A percentile compares a stretch with the other conserved stretches of the same genome.
These are phyloP conservation scores for Aspergillus sclerotialis DNA, from an alignment of 2,329 filamentous ascomycete genomes.

Conservation along the genomic window DNA sequence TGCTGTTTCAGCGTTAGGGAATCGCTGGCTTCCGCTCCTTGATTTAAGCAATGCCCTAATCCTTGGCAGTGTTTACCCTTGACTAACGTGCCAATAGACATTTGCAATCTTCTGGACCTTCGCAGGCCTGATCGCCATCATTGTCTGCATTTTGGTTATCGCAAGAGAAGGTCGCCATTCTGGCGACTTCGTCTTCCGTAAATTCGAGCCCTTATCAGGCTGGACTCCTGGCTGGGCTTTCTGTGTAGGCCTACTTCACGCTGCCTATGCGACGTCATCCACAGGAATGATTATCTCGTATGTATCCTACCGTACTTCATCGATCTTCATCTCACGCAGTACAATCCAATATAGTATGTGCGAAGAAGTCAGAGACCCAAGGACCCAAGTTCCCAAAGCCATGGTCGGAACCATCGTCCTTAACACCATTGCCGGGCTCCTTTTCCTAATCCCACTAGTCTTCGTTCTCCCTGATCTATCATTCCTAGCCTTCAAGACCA, in stretches of 20 bases:
- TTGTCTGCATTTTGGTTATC: constrained; percentile 61
- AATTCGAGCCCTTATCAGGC: constrained; percentile 57
- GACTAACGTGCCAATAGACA: constrained; percentile 65
- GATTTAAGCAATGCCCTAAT: constrained; percentile 51
- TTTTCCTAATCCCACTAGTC: constrained; percentile 64
- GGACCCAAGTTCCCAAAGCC: constrained; percentile 60
- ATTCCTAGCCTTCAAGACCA: constrained; percentile 55
- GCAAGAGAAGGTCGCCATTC: constrained; percentile 61
- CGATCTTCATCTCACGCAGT: background rate
- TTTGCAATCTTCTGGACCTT: constrained; percentile 68
- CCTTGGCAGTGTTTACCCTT: constrained; percentile 1
- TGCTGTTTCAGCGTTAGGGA: constrained; percentile 45
- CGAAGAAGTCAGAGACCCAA: constrained; percentile 60
- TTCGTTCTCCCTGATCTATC: constrained; percentile 65
- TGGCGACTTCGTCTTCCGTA: constrained; percentile 49
- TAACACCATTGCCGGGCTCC: constrained; percentile 56
- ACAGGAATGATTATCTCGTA: constrained; percentile 72
- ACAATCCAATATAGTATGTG: constrained; percentile 45
- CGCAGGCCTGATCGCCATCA: constrained; percentile 54
- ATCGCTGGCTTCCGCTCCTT: constrained; percentile 50
- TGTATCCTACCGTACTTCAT: constrained; percentile 26
- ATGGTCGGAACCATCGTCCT: constrained; percentile 61
- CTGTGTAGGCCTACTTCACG: constrained; percentile 62
- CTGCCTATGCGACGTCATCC: constrained; percentile 61
- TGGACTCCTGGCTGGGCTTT: constrained; percentile 66